Conservation (phyloP, 1,139 yeast genomes). For the Magnusiomyces ingens region DNA sequence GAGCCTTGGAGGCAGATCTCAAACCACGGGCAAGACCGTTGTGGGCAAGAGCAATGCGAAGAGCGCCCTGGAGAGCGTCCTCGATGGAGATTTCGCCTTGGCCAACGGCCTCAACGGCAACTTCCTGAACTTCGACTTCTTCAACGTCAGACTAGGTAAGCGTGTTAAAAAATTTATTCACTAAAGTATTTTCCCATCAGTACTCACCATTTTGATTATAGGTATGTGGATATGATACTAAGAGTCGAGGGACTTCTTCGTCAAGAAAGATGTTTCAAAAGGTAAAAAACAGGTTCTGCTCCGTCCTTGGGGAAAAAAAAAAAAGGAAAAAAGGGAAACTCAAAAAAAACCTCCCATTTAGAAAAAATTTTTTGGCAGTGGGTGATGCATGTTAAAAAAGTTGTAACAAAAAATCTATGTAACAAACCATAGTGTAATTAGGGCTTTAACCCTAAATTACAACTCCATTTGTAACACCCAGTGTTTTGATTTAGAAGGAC, state of each 20-base stretch:
- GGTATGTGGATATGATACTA: not conserved
- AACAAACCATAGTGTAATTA: too few species aligned
- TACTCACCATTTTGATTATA: constrained; percentile 13
- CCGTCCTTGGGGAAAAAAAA: constrained; percentile 14
- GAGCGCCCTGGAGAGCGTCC: constrained; percentile 97
- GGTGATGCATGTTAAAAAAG: too few species aligned
- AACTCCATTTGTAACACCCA: too few species aligned
- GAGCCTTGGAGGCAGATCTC: constrained; percentile 99
- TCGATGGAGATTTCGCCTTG: constrained; percentile 90
- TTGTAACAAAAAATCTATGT: too few species aligned
- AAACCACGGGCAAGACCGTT: constrained; percentile 99
- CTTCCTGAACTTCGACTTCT: constrained; percentile 52
- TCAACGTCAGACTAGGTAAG: constrained; percentile 37
- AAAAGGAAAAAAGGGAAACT: not conserved
- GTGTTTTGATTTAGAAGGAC: too few species aligned
- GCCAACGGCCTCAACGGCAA: constrained; percentile 67
- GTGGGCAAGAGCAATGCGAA: constrained; percentile 96
- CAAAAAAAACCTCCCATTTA: constrained; percentile 1
- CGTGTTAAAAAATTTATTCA: not conserved
- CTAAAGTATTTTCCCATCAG: not conserved
- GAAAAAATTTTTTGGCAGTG: not conserved
- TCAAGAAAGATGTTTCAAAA: constrained; percentile 16
- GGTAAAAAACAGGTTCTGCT: constrained; percentile 17
- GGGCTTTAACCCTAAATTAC: too few species aligned
- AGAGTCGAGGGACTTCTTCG: constrained; percentile 16